These are phyloP conservation scores for Aspergillus sparsus DNA, from an alignment of 495 filamentous ascomycete genomes.

Conservation along the genomic window DNA sequence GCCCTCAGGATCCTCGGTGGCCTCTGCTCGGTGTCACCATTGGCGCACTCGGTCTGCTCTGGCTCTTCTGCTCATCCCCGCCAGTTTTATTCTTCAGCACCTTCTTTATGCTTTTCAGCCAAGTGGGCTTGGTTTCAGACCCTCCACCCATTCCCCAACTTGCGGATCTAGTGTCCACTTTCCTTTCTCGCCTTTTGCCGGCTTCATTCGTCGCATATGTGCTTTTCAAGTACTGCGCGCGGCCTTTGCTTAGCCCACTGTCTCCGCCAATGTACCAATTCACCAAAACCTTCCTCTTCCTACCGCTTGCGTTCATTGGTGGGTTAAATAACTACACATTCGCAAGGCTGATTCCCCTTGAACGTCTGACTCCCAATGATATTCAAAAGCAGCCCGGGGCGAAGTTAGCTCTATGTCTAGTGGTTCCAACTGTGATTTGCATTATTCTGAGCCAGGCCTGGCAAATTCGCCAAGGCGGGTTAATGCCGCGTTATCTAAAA, in stretches of 20 bases:
- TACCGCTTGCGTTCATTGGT: constrained; percentile 75
- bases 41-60: constrained; percentile 63
- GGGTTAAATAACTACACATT: constrained; percentile 83
- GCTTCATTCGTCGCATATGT: constrained; percentile 75
- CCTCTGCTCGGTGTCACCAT: constrained; percentile 71
- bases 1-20: constrained; percentile 67
- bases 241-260: constrained; percentile 55
- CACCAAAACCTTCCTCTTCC: constrained; percentile 72
- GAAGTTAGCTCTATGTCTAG: constrained; percentile 64
- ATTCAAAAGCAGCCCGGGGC: constrained; percentile 77
- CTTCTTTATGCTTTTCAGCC: constrained; percentile 73
- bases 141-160: constrained; percentile 60
- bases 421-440: constrained; percentile 60
- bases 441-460: constrained; percentile 70
- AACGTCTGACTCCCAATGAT: constrained; percentile 74
- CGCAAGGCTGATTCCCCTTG: constrained; percentile 74
- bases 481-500: constrained; percentile 67
- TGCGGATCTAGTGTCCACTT: constrained; percentile 62
- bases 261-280: constrained; percentile 59
- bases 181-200: constrained; percentile 73
- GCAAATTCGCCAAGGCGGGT: constrained; percentile 71
- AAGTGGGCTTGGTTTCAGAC: constrained; percentile 78
- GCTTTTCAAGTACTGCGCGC: constrained; percentile 68
- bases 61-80: constrained; percentile 68
- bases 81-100: constrained; percentile 69